Evolutionary conservation across 768 basidiomycete species (phyloP), one percentile per base, ranked within the genome.

Genomic region (Termitomyces sp.): DNA sequence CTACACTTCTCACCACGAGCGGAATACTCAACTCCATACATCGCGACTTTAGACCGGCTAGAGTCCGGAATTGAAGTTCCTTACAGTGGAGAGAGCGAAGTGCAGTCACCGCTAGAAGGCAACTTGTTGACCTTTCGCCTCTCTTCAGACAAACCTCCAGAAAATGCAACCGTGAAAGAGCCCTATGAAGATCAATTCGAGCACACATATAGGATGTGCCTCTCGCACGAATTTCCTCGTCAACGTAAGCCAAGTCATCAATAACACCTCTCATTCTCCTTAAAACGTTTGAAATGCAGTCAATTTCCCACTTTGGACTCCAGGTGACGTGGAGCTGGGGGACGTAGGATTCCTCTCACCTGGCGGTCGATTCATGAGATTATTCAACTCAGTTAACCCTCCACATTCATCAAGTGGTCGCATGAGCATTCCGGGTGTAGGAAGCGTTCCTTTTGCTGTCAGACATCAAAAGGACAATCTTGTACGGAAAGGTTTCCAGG

Each of bases 281-380:
- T 3, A 20, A 37, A 7, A 1, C 0, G 7, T 51, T 12, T 24
- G 8, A 4, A 31, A 4, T 42, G 6, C 31, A 61, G 61, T 61
- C n/a, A 61, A 61, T 46, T 22, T 61, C 9, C 57, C 61, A 1
- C 54, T 61, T 26, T 61, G 60, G 61, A 56, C 50, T 18, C 61
- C 61, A 1, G 20, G 53, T 0, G 55, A 58, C 8, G 43, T 56
- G 22, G 26, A 48, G 14, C 16, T 61, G 7, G 60, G 60, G 9
- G 60, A 61, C 18, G 29, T 61, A 14, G 61, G 61, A 27, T 61
- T 48, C 27, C 57, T 61, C 12, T 42, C 53, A 2, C 32, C 13
- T 7, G 26, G 47, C 26, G 61, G 61, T 6, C 57, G 49, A 31
- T 59, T 61, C 41, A 24, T 59, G 2, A 55, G 22, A 20, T 44